A percentile compares a stretch with the other conserved stretches of the same genome.
These are phyloP conservation scores for Paraphoma sp. DNA, from an alignment of 2,329 filamentous ascomycete genomes.

Conservation along the genomic window DNA sequence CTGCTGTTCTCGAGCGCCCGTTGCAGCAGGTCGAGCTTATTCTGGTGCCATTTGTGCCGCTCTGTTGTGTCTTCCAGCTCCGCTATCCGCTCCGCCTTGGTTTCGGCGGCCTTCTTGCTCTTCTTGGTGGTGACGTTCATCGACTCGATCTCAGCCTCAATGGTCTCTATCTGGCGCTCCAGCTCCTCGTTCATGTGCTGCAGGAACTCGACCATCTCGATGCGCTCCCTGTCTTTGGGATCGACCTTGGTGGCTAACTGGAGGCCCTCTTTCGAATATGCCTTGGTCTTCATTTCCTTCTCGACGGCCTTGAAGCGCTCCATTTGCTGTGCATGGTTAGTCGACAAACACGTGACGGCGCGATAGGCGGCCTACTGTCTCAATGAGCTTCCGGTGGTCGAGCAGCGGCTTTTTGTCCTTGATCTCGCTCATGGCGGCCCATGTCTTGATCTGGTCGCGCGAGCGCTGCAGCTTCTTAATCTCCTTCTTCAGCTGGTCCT, in stretches of 20 bases:
- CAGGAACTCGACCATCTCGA: slow-evolving; percentile 86
- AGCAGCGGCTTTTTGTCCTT: slow-evolving; percentile 97
- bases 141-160: slow-evolving; percentile 83
- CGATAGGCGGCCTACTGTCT: slow-evolving; percentile 72
- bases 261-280: slow-evolving; percentile 96
- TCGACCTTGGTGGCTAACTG: slow-evolving; percentile 91
- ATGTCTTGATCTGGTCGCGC: slow-evolving; percentile 99
- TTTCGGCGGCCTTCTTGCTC: slow-evolving; percentile 80
- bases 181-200: slow-evolving; percentile 88
- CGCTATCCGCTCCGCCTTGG: slow-evolving; percentile 85
- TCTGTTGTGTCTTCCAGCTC: slow-evolving; percentile 86
- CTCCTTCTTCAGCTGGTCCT: slow-evolving; percentile 97
- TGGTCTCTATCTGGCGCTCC: slow-evolving; percentile 88
- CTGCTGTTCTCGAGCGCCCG: slow-evolving; percentile 91
- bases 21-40: slow-evolving; percentile 88
- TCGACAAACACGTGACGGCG: slow-evolving; percentile 15
- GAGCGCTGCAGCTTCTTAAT: slow-evolving; percentile 99
- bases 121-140: slow-evolving; percentile 93
- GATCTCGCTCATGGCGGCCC: slow-evolving; percentile 97
- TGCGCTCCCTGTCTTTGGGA: slow-evolving; percentile 95
- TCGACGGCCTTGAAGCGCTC: slow-evolving; percentile 99
- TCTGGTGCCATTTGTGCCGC: slow-evolving; percentile 95
- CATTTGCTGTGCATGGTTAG: slow-evolving; percentile 77
- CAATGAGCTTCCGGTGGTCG: slow-evolving; percentile 94
- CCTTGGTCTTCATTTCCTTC: slow-evolving; percentile 99